These are phyloP conservation scores for Amanita polypyramis DNA, from an alignment of 768 basidiomycete species.

Conservation along the genomic window DNA sequence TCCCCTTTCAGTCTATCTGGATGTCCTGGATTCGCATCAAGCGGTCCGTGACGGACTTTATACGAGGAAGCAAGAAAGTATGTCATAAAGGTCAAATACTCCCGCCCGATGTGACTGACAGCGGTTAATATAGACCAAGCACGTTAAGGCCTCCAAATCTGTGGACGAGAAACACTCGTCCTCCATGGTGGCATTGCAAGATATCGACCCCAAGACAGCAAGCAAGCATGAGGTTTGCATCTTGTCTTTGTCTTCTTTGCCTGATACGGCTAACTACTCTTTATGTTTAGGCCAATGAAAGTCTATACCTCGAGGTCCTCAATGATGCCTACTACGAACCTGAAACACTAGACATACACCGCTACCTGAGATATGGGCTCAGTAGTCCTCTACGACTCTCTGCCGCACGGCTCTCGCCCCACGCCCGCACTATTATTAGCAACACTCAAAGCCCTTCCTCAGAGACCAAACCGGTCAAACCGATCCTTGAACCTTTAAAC, in stretches of 20 bases:
- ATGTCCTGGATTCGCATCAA: constrained; percentile 5
- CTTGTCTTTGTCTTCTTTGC: background rate
- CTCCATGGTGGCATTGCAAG: background rate
- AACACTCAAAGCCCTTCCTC: background rate
- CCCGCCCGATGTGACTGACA: background rate
- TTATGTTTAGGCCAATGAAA: background rate
- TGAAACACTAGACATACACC: constrained; percentile 1
- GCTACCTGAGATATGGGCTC: constrained; percentile 2
- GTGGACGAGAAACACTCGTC: background rate
- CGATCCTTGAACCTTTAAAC: background rate
- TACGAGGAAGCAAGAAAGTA: constrained; percentile 6
- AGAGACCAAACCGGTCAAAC: background rate
- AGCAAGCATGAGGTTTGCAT: background rate
- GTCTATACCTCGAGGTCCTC: background rate
- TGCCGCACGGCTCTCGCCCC: background rate
- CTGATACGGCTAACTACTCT: background rate
- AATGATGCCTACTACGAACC: constrained; percentile 5
- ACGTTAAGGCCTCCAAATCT: background rate
- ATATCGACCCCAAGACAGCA: background rate
- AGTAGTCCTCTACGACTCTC: background rate
- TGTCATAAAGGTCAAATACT: background rate
- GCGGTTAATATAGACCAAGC: constrained; percentile 2
- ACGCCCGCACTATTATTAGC: background rate
- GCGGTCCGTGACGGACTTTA: constrained; percentile 6
- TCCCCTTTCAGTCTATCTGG: background rate